Conservation (phyloP, 345 rosid species). For the Limnanthes douglasii region DNA sequence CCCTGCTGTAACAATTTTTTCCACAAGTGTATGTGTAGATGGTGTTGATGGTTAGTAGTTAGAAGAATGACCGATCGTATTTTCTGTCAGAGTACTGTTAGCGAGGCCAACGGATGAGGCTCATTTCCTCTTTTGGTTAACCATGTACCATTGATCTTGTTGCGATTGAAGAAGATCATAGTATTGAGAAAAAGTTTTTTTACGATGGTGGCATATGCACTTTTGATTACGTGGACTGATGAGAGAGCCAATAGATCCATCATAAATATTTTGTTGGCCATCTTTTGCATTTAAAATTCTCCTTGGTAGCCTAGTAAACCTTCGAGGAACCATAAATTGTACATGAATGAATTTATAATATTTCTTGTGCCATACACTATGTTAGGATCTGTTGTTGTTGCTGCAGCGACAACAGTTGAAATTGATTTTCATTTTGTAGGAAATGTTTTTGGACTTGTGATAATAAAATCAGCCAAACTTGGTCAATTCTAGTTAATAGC, state of each 20-base stretch:
- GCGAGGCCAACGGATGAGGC: conserved; percentile 95
- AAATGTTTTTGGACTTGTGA: conserved; percentile 70
- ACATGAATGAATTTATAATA: conserved; percentile 43
- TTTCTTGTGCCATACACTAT: conserved; percentile 80
- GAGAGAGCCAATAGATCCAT: conserved; percentile 89
- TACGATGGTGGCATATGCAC: conserved; percentile 71
- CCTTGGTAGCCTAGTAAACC: conserved; percentile 56
- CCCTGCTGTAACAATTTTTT: conserved; percentile 59
- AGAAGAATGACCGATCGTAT: conserved; percentile 80
- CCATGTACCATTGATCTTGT: conserved; percentile 44
- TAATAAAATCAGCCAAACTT: conserved; percentile 61
- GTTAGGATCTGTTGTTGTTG: conserved; percentile 79
- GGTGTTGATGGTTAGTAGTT: conserved; percentile 97
- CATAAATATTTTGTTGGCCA: conserved; percentile 61
- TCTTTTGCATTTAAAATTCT: conserved; percentile 66
- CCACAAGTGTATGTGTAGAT: conserved; percentile 89
- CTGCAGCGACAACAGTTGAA: conserved; percentile 77
- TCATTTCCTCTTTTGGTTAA: conserved; percentile 85
- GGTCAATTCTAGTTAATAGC: conserved; percentile 82
- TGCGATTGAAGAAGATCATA: too few species aligned
- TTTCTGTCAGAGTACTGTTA: conserved; percentile 92
- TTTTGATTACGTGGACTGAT: conserved; percentile 90
- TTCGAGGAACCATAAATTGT: conserved; percentile 71
- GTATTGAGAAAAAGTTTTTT: conserved; percentile 83
- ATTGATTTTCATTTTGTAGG: conserved; percentile 52